These are phyloP conservation scores for Schizophyllum commune DNA, from an alignment of 1,284 basidiomycete species.

Conservation along the genomic window DNA sequence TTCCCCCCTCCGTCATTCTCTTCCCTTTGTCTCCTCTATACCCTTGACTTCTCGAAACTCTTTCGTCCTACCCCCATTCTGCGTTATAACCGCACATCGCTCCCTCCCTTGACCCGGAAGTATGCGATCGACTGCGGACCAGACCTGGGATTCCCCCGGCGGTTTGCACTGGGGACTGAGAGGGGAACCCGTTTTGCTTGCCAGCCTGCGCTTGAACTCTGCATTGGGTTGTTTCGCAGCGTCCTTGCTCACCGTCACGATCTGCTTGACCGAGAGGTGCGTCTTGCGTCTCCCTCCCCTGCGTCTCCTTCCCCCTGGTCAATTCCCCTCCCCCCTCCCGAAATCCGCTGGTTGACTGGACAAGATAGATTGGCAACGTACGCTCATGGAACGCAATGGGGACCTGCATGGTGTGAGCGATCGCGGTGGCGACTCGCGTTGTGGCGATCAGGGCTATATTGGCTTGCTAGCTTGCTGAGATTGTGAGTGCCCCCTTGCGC, in stretches of 20 bases:
- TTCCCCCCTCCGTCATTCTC: not conserved
- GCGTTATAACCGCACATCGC: not conserved
- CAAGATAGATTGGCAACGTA: conserved; percentile 41
- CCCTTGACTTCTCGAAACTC: no score
- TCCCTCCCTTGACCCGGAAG: not conserved
- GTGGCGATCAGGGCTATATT: conserved; percentile 50
- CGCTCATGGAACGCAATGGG: conserved; percentile 38
- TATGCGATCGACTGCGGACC: not conserved
- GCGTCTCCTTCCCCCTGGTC: not conserved
- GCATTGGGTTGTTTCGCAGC: conserved; percentile 15
- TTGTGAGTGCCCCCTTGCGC: not conserved
- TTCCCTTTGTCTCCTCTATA: not conserved
- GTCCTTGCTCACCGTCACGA: conserved; percentile 32
- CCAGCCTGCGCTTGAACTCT: not conserved
- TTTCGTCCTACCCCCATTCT: no score
- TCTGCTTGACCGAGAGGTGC: conserved; percentile 58
- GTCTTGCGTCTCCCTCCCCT: conserved; percentile 10
- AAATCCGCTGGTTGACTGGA: not conserved
- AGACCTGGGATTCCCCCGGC: not conserved
- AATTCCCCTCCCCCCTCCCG: not conserved
- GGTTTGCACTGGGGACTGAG: not conserved
- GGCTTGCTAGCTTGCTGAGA: conserved; percentile 19
- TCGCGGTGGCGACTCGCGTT: conserved; percentile 37
- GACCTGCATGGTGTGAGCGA: conserved; percentile 28
- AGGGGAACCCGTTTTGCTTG: not conserved